Base-by-base conservation (phyloP, 2,329 filamentous ascomycete species). In the Magnaporthiopsis poae region DNA sequence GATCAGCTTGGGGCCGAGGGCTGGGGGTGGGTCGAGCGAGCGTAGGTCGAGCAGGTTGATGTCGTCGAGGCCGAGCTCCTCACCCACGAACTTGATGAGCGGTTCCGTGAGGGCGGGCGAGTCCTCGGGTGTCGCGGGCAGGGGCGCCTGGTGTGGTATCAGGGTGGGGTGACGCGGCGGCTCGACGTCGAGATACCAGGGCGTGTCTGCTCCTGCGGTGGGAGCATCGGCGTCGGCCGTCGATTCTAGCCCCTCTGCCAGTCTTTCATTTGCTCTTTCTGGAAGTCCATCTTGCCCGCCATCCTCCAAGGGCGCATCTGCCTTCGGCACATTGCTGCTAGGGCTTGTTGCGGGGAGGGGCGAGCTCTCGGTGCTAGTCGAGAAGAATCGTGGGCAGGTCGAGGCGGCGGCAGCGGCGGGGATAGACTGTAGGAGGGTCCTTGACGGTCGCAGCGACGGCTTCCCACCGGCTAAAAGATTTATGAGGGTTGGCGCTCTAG, bases 131-230 rank as follows among this genome's bases (percentile, higher is more conserved):
- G 82, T 73, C n/a, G 79, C 79, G 25, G 84, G 85, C 9, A 86
- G 70, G 1, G 76, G 77, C 3, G 78, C 75, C 25, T 79, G 79
- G 60, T 78, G 77, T 68, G 80, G 79, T n/a, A 83, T 77, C 31
- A 79, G 77, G 5, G 81, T 77, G 0, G 82, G 77, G 68, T 86
- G 83, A 46, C 79, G 77, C 0, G 85, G 84, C 1, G 84, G 79
- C 60, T 91, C 84, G 70, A 90, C 87, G 73, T 95, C 88, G 35
- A 96, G 86, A 76, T 97, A 98, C 95, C 95, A 98, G 66, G 77
- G 80, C 4, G 60, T 59, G 18, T 27, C 62, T 56, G n/a, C 62
- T n/a, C 29, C 62, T 31, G 62, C 21, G 29, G n/a, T 29, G 36
- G 62, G 52, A 52, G n/a, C 29, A 52, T 29, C 27, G 35, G 27